These are phyloP conservation scores for Xerocomus spinulosus DNA, from an alignment of 768 basidiomycete species.

Conservation along the genomic window DNA sequence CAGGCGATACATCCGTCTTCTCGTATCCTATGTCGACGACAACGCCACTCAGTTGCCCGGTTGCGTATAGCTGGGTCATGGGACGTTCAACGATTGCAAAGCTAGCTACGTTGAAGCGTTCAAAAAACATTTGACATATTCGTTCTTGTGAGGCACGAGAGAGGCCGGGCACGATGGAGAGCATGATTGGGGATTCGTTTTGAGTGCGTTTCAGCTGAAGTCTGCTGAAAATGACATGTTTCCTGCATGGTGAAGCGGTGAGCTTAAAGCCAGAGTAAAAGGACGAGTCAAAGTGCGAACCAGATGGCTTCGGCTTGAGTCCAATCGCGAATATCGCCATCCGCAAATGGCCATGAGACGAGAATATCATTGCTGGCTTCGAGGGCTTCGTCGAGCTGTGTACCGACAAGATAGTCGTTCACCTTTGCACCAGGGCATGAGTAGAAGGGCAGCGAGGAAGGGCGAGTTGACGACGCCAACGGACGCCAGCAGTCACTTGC, in stretches of 20 bases:
- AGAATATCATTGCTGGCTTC: slow-evolving; percentile 67
- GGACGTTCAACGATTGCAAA: slow-evolving; percentile 79
- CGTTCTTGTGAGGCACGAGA: slow-evolving; percentile 65
- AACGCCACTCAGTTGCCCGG: slow-evolving; percentile 64
- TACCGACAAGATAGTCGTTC: slow-evolving; percentile 79
- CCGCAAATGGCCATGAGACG: slow-evolving; percentile 79
- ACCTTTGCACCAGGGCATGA: slow-evolving; percentile 45
- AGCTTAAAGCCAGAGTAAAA: slow-evolving; percentile 2
- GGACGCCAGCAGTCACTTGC: slow-evolving; percentile 27
- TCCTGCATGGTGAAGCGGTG: slow-evolving; percentile 46
- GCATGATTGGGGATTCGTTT: slow-evolving; percentile 82
- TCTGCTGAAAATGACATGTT: slow-evolving; percentile 71
- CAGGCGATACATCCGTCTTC: slow-evolving; percentile 70
- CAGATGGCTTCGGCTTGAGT: slow-evolving; percentile 85
- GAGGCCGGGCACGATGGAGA: slow-evolving; percentile 63
- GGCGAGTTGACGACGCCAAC: slow-evolving; percentile 43
- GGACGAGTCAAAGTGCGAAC: slow-evolving; percentile 38
- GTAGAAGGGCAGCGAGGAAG: slow-evolving; percentile 44
- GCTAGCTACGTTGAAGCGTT: slow-evolving; percentile 86
- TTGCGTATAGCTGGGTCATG: slow-evolving; percentile 78
- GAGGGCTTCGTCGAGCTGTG: slow-evolving; percentile 75
- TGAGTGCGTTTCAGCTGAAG: slow-evolving; percentile 76
- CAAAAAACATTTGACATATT: slow-evolving; percentile 83
- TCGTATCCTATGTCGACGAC: slow-evolving; percentile 79
- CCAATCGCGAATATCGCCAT: slow-evolving; percentile 72